phyloP scores from a whole-genome alignment of 2,329 filamentous ascomycete genomes.

The Fusarium staphyleae region DNA sequence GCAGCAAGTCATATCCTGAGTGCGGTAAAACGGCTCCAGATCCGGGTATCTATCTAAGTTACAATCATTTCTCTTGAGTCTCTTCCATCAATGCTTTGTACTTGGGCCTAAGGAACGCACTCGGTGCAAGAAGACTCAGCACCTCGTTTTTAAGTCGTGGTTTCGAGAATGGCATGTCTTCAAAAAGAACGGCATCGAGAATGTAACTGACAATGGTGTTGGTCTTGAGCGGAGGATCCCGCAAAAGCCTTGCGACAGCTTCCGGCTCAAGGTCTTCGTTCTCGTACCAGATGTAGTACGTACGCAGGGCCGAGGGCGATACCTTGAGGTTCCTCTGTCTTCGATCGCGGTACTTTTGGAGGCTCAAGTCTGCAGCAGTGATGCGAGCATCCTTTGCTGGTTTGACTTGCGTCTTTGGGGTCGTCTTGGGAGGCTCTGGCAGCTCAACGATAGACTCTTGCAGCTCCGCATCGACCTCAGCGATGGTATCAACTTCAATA shows the following conservation, averaged over 20 bases:
- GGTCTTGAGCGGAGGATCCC: conserved; percentile 64
- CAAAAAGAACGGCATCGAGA: conserved; percentile 59
- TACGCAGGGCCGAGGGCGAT: conserved; percentile 53
- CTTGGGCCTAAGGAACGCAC: conserved; percentile 13
- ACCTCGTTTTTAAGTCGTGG: conserved; percentile 55
- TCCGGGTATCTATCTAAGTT: no score
- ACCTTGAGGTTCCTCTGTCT: conserved; percentile 36
- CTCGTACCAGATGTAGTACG: conserved; percentile 70
- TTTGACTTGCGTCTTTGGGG: not conserved
- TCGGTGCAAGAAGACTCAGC: conserved; percentile 45
- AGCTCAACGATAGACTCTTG: not conserved
- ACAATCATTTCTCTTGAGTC: conserved; percentile 2
- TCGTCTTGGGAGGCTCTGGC: conserved; percentile 2
- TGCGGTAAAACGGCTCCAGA: no score
- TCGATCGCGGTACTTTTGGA: conserved; percentile 47
- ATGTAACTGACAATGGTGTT: conserved; percentile 67
- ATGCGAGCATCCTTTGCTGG: conserved; percentile 50
- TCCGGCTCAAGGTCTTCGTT: conserved; percentile 57
- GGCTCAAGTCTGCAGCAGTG: conserved; percentile 51
- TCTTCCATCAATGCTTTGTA: conserved; percentile 42
- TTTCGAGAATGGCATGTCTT: conserved; percentile 58
- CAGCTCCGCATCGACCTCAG: conserved; percentile 12
- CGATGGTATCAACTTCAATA: conserved; percentile 37
- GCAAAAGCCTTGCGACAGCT: conserved; percentile 61
- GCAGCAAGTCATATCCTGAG: no score